phyloP scores from a whole-genome alignment of 192 early-diverging fungal genomes.

The Entophlyctis luteolus region DNA sequence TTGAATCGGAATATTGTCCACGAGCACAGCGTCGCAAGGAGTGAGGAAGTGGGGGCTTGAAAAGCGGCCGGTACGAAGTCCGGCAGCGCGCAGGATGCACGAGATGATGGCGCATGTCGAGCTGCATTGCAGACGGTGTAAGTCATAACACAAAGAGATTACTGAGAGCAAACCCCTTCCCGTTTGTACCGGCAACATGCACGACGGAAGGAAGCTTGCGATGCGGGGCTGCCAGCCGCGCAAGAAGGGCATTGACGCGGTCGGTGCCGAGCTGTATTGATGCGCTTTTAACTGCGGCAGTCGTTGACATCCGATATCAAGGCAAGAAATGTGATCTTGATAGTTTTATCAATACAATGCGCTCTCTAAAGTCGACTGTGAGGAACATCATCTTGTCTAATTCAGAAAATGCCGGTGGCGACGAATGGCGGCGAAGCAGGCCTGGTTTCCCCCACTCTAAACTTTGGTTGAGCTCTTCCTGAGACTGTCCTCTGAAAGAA shows the following conservation, averaged over 20 bases:
- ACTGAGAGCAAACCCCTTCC: constrained; percentile 58
- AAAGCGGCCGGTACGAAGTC: constrained; percentile 58
- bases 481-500: too few relatives aligned
- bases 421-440: too few relatives aligned
- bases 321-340: too few relatives aligned
- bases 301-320: too few relatives aligned
- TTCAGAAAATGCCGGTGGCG: too few relatives aligned
- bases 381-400: too few relatives aligned
- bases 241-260: constrained; percentile 51
- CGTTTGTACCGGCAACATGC: constrained; percentile 87
- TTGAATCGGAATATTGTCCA: constrained; percentile 52
- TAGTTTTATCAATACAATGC: too few relatives aligned
- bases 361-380: too few relatives aligned
- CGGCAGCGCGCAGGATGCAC: constrained; percentile 6
- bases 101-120: constrained; percentile 63
- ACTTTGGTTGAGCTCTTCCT: too few relatives aligned
- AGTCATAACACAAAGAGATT: not conserved
- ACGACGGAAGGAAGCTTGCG: constrained; percentile 45
- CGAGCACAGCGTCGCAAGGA: constrained; percentile 60
- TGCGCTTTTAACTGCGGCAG: too few relatives aligned
- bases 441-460: too few relatives aligned
- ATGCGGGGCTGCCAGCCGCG: constrained; percentile 48
- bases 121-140: not conserved
- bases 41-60: constrained; percentile 75
- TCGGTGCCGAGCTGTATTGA: constrained; percentile 41